Percentiles rank a stretch among this genome's conserved stretches.
Conservation (phyloP, 768 basidiomycete genomes). For the Termitomyces eurrhizus region DNA sequence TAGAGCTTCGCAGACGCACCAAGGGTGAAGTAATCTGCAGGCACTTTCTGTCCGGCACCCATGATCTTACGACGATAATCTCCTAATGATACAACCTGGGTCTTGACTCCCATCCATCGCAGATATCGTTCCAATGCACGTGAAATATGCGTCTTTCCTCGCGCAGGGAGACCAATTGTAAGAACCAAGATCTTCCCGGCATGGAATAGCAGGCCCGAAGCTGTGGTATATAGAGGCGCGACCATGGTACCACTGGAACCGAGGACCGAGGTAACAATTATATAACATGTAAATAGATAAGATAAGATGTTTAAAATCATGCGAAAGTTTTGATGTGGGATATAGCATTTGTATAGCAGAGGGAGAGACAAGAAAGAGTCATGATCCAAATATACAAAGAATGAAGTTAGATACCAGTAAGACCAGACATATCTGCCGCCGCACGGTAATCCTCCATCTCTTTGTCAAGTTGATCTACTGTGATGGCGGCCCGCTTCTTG, state of each 20-base stretch:
- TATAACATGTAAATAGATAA: conserved; percentile 4
- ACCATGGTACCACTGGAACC: conserved; percentile 49
- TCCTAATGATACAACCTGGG: conserved; percentile 89
- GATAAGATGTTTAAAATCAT: conserved; percentile 5
- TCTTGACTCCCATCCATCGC: conserved; percentile 97
- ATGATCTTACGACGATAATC: conserved; percentile 90
- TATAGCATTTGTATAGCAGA: neutral
- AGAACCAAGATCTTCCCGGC: conserved; percentile 94
- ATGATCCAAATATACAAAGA: neutral
- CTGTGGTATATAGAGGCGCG: conserved; percentile 94
- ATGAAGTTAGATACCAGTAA: conserved; percentile 6
- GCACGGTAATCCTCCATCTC: conserved; percentile 82
- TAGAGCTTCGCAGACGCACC: conserved; percentile 37
- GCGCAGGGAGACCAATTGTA: conserved; percentile 90
- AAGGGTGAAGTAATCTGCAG: conserved; percentile 87
- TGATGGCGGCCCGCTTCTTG: conserved; percentile 47
- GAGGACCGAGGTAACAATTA: neutral
- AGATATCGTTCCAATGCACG: conserved; percentile 95
- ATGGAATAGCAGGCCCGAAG: conserved; percentile 80
- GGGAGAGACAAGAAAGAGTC: neutral
- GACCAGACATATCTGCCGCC: conserved; percentile 23
- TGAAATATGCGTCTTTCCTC: conserved; percentile 96
- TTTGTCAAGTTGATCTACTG: conserved; percentile 61
- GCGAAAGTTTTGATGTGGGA: neutral
- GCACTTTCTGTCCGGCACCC: conserved; percentile 84